A percentile compares a stretch with the other conserved stretches of the same genome.
phyloP scores from a whole-genome alignment of 108 stramenopile genomes.

The Nitzschia palea region DNA sequence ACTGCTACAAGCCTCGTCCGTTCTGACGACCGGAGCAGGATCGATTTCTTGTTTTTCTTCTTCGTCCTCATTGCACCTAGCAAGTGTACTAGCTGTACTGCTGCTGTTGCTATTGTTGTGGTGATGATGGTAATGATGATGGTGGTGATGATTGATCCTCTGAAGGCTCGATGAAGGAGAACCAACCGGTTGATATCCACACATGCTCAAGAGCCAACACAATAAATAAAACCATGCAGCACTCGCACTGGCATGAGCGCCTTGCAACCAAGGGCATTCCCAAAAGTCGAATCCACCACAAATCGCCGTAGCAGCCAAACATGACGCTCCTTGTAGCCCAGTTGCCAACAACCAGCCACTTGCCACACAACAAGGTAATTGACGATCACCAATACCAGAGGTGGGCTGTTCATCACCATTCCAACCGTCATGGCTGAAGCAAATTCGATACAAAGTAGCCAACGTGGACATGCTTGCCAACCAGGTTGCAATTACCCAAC shows the following conservation, averaged over 20 bases:
- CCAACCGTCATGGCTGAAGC: not conserved
- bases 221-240: slow-evolving; percentile 8
- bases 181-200: not conserved
- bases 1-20: not conserved
- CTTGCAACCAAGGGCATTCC: slow-evolving; percentile 17
- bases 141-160: not conserved
- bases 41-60: slow-evolving; percentile 4
- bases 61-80: not conserved
- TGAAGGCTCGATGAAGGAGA: not conserved
- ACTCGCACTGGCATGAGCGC: slow-evolving; percentile 15
- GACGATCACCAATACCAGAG: too few species aligned
- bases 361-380: not conserved
- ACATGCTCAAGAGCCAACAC: slow-evolving; percentile 7
- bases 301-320: slow-evolving; percentile 1
- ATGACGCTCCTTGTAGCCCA: slow-evolving; percentile 6
- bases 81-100: not conserved
- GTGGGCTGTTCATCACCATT: too few species aligned
- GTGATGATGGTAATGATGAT: slow-evolving; percentile 14
- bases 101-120: not conserved
- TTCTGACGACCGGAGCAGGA: not conserved
- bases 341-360: slow-evolving; percentile 12
- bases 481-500: not conserved
- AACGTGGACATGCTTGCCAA: not conserved
- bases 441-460: not conserved
- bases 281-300: slow-evolving; percentile 6